phyloP scores from a whole-genome alignment of 805 yeast species.

The Lachancea waltii region DNA sequence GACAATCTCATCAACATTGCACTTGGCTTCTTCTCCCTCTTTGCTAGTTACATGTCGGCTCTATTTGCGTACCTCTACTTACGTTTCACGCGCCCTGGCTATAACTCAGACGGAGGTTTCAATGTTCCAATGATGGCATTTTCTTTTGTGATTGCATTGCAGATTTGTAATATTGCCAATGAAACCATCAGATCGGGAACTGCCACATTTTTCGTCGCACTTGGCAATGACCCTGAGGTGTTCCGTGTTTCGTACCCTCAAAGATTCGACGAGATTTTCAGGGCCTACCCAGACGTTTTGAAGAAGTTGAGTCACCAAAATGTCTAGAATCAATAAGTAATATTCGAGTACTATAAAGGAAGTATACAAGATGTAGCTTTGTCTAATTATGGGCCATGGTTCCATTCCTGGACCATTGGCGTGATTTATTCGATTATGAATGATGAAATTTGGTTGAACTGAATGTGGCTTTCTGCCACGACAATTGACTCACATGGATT shows the following conservation, averaged over 20 bases:
- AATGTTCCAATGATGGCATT: conserved; percentile 73
- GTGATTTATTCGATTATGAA: no score
- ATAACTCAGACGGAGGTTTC: conserved; percentile 52
- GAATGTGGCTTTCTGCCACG: no score
- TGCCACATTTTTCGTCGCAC: conserved; percentile 75
- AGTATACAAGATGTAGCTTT: no score
- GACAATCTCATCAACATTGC: conserved; percentile 80
- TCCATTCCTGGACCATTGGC: no score
- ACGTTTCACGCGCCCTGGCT: conserved; percentile 58
- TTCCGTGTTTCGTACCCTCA: conserved; percentile 68
- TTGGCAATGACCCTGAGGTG: conserved; percentile 80
- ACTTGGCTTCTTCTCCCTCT: conserved; percentile 64
- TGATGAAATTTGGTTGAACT: no score
- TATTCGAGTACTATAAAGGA: no score
- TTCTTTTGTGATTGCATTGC: conserved; percentile 64
- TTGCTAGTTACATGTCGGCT: conserved; percentile 62
- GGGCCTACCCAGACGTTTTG: conserved; percentile 63
- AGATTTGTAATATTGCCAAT: conserved; percentile 64
- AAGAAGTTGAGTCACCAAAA: conserved; percentile 40
- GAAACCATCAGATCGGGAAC: conserved; percentile 76
- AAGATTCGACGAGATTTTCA: conserved; percentile 55
- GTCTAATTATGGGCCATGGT: no score
- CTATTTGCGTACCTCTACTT: conserved; percentile 61
- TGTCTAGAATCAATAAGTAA: conserved; percentile 17
- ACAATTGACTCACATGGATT: no score